Conservation (phyloP, 2,329 filamentous ascomycete genomes). For the Apiospora malaysiana region DNA sequence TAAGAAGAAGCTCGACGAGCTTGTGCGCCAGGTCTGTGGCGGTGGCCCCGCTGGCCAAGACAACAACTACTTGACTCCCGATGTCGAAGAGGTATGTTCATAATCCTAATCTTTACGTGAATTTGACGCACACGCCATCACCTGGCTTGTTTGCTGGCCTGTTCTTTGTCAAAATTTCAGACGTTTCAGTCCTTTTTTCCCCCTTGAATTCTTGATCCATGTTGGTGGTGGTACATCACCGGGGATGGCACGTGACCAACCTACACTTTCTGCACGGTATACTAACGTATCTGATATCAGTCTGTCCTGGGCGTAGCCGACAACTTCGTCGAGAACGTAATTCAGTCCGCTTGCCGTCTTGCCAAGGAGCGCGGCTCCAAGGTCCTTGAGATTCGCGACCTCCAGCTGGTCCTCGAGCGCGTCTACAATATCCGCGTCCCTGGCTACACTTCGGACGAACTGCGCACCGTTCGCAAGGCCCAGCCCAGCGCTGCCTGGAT, state of each 20-base stretch:
- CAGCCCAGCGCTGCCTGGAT: slow-evolving; percentile 90
- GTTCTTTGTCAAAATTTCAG: background rate
- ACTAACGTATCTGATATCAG: slow-evolving; percentile 48
- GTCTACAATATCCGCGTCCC: slow-evolving; percentile 92
- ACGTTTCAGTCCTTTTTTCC: background rate
- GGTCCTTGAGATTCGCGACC: slow-evolving; percentile 85
- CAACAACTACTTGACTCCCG: slow-evolving; percentile 80
- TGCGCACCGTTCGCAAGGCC: slow-evolving; percentile 92
- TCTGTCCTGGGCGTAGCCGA: slow-evolving; percentile 89
- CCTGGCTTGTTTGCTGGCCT: background rate
- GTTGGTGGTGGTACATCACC: background rate
- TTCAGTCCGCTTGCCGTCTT: slow-evolving; percentile 85
- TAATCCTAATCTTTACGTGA: background rate
- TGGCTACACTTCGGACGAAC: slow-evolving; percentile 91
- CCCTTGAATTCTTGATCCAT: background rate
- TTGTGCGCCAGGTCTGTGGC: slow-evolving; percentile 92
- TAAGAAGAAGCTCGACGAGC: slow-evolving; percentile 96
- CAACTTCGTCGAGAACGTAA: slow-evolving; percentile 91
- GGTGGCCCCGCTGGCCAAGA: slow-evolving; percentile 75
- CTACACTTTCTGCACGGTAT: background rate
- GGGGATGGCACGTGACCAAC: background rate
- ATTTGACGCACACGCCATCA: background rate
- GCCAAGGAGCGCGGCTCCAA: slow-evolving; percentile 92
- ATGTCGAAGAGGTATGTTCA: slow-evolving; percentile 84
- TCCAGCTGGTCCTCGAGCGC: slow-evolving; percentile 82